Evolutionary conservation across 1,284 basidiomycete species (phyloP).

Genomic region (Rhodotorula sp.): DNA sequence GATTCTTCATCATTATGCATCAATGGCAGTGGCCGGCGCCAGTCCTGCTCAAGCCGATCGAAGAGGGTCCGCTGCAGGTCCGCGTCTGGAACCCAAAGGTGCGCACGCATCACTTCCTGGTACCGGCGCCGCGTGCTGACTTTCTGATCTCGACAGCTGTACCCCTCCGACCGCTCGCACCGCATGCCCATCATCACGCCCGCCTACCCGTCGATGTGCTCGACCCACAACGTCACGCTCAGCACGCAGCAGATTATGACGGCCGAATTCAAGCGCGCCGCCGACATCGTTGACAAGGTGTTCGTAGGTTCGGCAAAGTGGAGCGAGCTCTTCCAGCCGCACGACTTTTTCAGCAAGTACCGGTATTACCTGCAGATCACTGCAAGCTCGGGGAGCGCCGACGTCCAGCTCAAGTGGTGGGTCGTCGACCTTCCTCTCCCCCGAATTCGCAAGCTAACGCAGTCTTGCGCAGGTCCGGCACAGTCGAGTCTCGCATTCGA

Average conservation of each 20-base stretch:
- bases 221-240: constrained; percentile 94
- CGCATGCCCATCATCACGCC: constrained; percentile 99
- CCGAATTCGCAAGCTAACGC: neutral
- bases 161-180: constrained; percentile 87
- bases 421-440: constrained; percentile 40
- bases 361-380: constrained; percentile 98
- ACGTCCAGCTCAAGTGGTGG: constrained; percentile 88
- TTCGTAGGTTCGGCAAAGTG: constrained; percentile 80
- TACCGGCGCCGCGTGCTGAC: neutral
- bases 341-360: constrained; percentile 97
- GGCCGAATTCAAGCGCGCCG: constrained; percentile 89
- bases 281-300: constrained; percentile 89
- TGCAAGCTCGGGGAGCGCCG: constrained; percentile 75
- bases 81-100: constrained; percentile 98
- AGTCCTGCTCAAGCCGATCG: constrained; percentile 91
- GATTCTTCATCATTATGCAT: constrained; percentile 38
- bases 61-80: constrained; percentile 87
- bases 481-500: constrained; percentile 94
- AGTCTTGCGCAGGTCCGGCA: constrained; percentile 55
- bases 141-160: constrained; percentile 59
- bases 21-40: constrained; percentile 85
- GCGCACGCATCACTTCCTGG: constrained; percentile 23
- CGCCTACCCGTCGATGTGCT: constrained; percentile 99
- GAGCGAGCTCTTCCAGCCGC: constrained; percentile 87
- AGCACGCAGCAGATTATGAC: constrained; percentile 97